Percentiles rank a stretch among this genome's conserved stretches.
Evolutionary conservation across 208 protist species (phyloP).

Genomic region (Angomonas deanei): DNA sequence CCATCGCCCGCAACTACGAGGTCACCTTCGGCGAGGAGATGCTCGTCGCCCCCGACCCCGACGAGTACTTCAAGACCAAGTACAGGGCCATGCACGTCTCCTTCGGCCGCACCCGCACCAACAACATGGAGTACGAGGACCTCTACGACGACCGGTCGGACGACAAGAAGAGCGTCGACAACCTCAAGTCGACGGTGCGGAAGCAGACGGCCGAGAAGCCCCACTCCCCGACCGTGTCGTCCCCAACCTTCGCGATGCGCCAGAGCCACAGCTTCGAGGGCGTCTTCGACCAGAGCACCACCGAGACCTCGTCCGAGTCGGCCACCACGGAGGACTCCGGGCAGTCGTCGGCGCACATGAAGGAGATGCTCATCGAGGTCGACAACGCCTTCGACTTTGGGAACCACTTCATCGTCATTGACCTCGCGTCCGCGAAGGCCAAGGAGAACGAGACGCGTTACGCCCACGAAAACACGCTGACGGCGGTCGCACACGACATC

Average conservation of each 20-base stretch:
- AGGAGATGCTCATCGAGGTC: slow-evolving; percentile 24
- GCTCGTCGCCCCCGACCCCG: slow-evolving; percentile 37
- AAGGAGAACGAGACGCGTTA: slow-evolving; percentile 51
- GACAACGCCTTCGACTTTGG: slow-evolving; percentile 62
- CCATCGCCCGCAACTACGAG: slow-evolving; percentile 37
- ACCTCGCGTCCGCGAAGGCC: slow-evolving; percentile 62
- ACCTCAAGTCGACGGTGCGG: not conserved
- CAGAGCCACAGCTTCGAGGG: too few species aligned
- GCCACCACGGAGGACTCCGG: not conserved
- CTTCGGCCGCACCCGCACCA: not conserved
- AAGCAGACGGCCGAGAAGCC: not conserved
- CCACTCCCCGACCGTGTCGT: slow-evolving; percentile 6
- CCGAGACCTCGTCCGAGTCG: slow-evolving; percentile 11
- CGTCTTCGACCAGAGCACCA: too few species aligned
- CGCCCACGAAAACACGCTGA: slow-evolving; percentile 47
- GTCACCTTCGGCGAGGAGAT: slow-evolving; percentile 49
- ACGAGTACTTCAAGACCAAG: slow-evolving; percentile 18
- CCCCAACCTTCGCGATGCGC: too few species aligned
- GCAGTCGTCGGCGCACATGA: not conserved
- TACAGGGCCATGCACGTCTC: not conserved
- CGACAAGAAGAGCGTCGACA: not conserved
- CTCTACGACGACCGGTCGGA: not conserved
- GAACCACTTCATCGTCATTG: slow-evolving; percentile 76
- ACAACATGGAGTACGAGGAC: not conserved
- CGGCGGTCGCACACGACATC: slow-evolving; percentile 52